Base-by-base conservation (phyloP, 148 eudicot genomes). In the Camellia granthamiana region DNA sequence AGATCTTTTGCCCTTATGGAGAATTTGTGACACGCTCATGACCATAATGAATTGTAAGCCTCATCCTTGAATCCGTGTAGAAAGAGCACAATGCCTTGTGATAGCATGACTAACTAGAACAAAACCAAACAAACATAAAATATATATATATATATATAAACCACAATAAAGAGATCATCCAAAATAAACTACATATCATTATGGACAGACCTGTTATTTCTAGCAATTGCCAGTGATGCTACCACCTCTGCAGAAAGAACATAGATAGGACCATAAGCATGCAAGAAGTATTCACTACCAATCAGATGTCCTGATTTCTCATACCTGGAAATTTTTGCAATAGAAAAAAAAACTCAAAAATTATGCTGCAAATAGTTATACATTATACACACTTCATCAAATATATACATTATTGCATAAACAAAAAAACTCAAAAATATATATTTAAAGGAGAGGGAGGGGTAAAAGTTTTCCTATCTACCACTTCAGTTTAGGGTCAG, bases 401-500 rank as follows among this genome's bases (percentile, higher is more conserved):
- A 2, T 64, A 19, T 42, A 64, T 21, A 11, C 2, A 13, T 3
- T 6, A 30, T 7, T 64, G 15, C 42, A 23, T 7, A 30, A 30
- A 30, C 38, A 19, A 60, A 1, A 64, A 64, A 64, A 42, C 68
- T 61, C 68, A 9, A 62, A 43, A 69, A 10, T 14, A 23, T 18
- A 64, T 23, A 42, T 11, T 65, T 3, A 11, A 51, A 64, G 5
- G 5, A 49, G 52, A 7, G 52, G 38, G 68, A 4, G 10, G 7
- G 38, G 38, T 30, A 64, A 21, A 21, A 64, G 11, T 23, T 7
- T 8, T 64, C 51, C 6, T 6, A 79, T 78, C 79, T 61, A 89
- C 96, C 96, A 92, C 79, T 92, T 92, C 81, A 89, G 77, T 76
- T 92, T 92, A n/a, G 91, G 91, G 78, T 92, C 92, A 60, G 96